phyloP scores from a whole-genome alignment of 345 rosid species.

The Populus euphratica region DNA sequence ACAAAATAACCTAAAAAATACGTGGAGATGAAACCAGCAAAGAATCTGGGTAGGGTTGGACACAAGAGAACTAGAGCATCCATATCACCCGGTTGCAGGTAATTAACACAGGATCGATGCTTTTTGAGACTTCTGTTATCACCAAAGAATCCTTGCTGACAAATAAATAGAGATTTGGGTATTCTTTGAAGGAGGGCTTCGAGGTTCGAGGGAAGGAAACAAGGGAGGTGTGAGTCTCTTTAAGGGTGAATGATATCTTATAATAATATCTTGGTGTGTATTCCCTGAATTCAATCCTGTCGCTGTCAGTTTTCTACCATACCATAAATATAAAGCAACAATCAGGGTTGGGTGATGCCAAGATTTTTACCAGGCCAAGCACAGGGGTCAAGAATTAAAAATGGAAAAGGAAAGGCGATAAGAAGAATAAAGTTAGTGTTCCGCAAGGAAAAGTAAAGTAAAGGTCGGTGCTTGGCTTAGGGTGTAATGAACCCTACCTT shows the following conservation, averaged over 20 bases:
- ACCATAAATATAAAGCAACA: too few species aligned
- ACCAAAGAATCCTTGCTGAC: background rate
- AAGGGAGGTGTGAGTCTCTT: background rate
- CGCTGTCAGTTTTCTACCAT: background rate
- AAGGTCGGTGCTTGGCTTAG: too few species aligned
- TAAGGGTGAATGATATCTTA: background rate
- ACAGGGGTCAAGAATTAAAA: too few species aligned
- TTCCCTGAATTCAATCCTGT: background rate
- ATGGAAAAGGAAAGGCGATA: background rate
- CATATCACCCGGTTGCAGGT: conserved; percentile 18
- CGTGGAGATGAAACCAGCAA: conserved; percentile 40
- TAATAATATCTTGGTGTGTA: background rate
- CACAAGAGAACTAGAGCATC: conserved; percentile 15
- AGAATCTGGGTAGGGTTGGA: conserved; percentile 30
- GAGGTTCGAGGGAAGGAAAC: background rate
- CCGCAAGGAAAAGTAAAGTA: too few species aligned
- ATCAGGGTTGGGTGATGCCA: too few species aligned
- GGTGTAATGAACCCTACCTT: background rate
- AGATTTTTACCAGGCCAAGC: too few species aligned
- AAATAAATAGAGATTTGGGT: background rate
- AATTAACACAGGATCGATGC: background rate
- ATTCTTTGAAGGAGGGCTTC: background rate
- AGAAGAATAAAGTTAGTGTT: background rate
- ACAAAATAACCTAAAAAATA: conserved; percentile 48
- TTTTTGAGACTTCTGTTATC: background rate